phyloP scores from a whole-genome alignment of 2,329 filamentous ascomycete genomes.

The Fusarium sublunatum region DNA sequence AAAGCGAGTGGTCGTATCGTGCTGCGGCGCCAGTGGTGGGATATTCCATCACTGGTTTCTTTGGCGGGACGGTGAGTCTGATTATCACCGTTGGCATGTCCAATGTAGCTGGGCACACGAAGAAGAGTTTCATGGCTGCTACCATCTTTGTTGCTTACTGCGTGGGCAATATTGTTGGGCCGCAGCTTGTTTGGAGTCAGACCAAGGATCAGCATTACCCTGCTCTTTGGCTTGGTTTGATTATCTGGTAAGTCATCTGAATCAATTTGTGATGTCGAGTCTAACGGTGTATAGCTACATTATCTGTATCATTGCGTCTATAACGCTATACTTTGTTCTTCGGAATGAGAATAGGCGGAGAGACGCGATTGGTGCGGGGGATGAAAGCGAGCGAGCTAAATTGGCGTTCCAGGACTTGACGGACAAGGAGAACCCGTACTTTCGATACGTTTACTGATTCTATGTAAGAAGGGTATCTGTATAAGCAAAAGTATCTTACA shows the following conservation, averaged over 20 bases:
- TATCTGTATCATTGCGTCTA: conserved; percentile 71
- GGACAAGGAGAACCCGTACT: conserved; percentile 75
- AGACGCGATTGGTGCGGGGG: conserved; percentile 56
- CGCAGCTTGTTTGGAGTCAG: conserved; percentile 75
- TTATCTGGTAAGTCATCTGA: conserved; percentile 61
- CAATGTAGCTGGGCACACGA: conserved; percentile 80
- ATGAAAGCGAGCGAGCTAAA: conserved; percentile 71
- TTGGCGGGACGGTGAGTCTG: conserved; percentile 74
- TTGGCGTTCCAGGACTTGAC: conserved; percentile 76
- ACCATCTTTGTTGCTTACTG: conserved; percentile 81
- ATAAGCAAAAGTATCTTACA: background rate
- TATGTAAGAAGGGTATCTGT: too few relatives aligned
- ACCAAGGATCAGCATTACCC: conserved; percentile 76
- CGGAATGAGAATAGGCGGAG: conserved; percentile 67
- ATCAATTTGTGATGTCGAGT: accelerated
- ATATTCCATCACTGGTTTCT: conserved; percentile 78
- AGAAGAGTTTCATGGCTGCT: conserved; percentile 81
- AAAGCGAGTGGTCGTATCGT: conserved; percentile 70
- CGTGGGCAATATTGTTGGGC: conserved; percentile 80
- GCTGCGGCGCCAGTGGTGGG: conserved; percentile 75
- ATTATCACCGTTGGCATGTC: conserved; percentile 65
- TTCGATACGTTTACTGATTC: conserved; percentile 63
- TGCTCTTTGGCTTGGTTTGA: conserved; percentile 75
- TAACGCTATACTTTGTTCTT: conserved; percentile 68
- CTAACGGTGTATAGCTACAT: conserved; percentile 63